These are phyloP conservation scores for Hanseniaspora mollemarum DNA, from an alignment of 805 yeast genomes.

Conservation along the genomic window DNA sequence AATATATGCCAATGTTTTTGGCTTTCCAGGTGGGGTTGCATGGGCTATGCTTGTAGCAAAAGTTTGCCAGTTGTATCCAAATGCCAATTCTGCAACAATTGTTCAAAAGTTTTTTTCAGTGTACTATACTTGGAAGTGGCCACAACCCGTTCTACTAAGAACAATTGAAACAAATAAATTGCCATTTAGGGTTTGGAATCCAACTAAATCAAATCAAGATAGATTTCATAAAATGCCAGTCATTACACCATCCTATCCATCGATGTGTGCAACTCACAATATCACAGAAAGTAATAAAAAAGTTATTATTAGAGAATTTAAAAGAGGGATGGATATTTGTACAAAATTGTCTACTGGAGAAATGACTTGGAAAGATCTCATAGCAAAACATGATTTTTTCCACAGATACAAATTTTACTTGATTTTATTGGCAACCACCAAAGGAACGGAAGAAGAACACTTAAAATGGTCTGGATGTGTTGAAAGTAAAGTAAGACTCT, in stretches of 20 bases:
- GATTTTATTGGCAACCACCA: slow-evolving; percentile 68
- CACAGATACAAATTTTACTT: slow-evolving; percentile 74
- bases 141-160: slow-evolving; percentile 87
- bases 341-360: slow-evolving; percentile 54
- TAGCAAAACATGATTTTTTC: slow-evolving; percentile 73
- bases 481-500: slow-evolving; percentile 69
- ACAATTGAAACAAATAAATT: slow-evolving; percentile 95
- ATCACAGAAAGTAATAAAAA: slow-evolving; percentile 79
- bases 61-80: slow-evolving; percentile 91
- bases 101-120: slow-evolving; percentile 83
- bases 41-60: slow-evolving; percentile 99
- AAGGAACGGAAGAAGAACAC: slow-evolving; percentile 67
- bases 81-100: slow-evolving; percentile 85
- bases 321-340: slow-evolving; percentile 62
- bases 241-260: slow-evolving; percentile 91
- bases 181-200: slow-evolving; percentile 95
- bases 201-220: slow-evolving; percentile 78
- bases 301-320: slow-evolving; percentile 66
- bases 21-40: slow-evolving; percentile 99
- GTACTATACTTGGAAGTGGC: slow-evolving; percentile 90
- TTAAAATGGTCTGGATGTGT: slow-evolving; percentile 86
- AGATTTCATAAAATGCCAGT: slow-evolving; percentile 92
- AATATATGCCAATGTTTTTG: slow-evolving; percentile 85
- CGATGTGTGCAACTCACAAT: slow-evolving; percentile 96
- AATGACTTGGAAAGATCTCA: slow-evolving; percentile 62